phyloP scores from a whole-genome alignment of 768 basidiomycete genomes.

The Trametes maxima region DNA sequence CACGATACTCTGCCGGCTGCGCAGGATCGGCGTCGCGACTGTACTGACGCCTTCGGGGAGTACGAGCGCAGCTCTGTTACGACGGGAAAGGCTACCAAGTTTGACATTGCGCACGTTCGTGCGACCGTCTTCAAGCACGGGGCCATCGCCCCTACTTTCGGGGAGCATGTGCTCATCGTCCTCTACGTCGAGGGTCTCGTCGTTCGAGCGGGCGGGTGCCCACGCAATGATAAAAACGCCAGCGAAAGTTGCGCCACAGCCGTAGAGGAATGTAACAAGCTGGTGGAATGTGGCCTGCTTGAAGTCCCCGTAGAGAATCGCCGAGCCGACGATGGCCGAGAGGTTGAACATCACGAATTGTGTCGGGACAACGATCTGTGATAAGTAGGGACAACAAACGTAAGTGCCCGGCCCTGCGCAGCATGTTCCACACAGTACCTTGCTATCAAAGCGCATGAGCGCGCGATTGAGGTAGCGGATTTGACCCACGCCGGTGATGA shows the following conservation, averaged over 20 bases:
- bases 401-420: neutral
- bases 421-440: slow-evolving; percentile 49
- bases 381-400: neutral
- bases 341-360: slow-evolving; percentile 96
- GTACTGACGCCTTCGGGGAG: slow-evolving; percentile 45
- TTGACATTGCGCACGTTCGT: slow-evolving; percentile 29
- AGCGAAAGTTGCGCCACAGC: slow-evolving; percentile 84
- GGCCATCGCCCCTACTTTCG: slow-evolving; percentile 27
- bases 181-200: slow-evolving; percentile 30
- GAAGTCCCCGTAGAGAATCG: slow-evolving; percentile 94
- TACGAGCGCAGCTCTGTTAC: slow-evolving; percentile 46
- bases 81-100: slow-evolving; percentile 43
- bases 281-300: slow-evolving; percentile 78
- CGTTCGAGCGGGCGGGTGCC: slow-evolving; percentile 40
- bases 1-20: slow-evolving; percentile 56
- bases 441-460: slow-evolving; percentile 91
- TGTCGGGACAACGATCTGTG: slow-evolving; percentile 84
- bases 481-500: slow-evolving; percentile 78
- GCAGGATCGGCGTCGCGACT: slow-evolving; percentile 43
- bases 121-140: slow-evolving; percentile 24
- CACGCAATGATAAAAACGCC: slow-evolving; percentile 90
- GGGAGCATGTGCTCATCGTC: slow-evolving; percentile 31
- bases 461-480: slow-evolving; percentile 85
- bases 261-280: slow-evolving; percentile 82
- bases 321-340: slow-evolving; percentile 90